Evolutionary conservation across 805 yeast species (phyloP).

Genomic region (Kluyveromyces aestuarii): DNA sequence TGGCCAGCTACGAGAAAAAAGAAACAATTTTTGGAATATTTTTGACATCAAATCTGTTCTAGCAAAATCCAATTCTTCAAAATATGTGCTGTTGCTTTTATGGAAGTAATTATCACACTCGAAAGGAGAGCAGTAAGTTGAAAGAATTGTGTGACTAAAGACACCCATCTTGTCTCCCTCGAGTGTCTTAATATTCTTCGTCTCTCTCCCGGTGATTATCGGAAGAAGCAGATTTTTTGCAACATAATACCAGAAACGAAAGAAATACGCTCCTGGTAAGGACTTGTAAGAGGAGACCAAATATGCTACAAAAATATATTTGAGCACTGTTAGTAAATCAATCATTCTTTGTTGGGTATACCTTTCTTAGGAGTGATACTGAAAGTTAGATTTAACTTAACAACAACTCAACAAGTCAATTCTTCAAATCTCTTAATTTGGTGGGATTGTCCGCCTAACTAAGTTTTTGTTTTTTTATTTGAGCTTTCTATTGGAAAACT

Average conservation of each 20-base stretch:
- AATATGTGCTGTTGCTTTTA: constrained; percentile 81
- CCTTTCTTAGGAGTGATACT: not conserved
- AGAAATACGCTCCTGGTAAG: constrained; percentile 56
- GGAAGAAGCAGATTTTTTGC: constrained; percentile 35
- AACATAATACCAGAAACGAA: constrained; percentile 49
- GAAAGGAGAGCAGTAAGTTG: constrained; percentile 57
- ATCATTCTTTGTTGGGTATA: constrained; percentile 2
- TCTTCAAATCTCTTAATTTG: no score
- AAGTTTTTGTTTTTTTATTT: no score
- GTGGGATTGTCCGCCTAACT: no score
- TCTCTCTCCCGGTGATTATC: constrained; percentile 17
- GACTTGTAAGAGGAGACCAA: constrained; percentile 40
- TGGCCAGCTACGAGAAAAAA: constrained; percentile 36
- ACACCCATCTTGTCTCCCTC: constrained; percentile 14
- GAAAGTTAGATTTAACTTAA: no score
- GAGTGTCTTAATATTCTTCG: constrained; percentile 13
- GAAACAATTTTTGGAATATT: constrained; percentile 49
- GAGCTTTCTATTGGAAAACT: no score
- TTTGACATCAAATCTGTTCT: constrained; percentile 54
- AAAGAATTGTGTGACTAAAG: constrained; percentile 36
- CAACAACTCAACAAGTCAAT: no score
- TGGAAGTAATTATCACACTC: constrained; percentile 85
- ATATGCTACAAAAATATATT: constrained; percentile 11
- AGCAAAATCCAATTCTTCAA: constrained; percentile 70
- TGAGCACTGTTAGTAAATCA: constrained; percentile 4